A percentile compares a stretch with the other conserved stretches of the same genome.
phyloP scores from a whole-genome alignment of 192 early-diverging fungal genomes.

The Phycomyces nitens region DNA sequence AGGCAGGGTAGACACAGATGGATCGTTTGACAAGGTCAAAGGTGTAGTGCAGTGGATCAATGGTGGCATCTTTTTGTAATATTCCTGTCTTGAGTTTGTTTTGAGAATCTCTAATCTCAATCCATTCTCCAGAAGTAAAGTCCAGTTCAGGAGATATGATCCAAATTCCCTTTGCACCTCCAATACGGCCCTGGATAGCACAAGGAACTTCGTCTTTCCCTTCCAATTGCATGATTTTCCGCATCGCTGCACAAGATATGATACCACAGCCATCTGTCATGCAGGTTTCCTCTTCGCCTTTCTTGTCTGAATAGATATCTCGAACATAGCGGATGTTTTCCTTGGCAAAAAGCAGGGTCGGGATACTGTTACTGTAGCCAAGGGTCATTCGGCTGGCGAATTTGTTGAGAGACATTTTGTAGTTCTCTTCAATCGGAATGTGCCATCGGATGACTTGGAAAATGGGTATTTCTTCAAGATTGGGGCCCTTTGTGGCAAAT shows the following conservation, averaged over 20 bases:
- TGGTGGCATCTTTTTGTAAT: not conserved
- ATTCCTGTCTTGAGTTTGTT: conserved; percentile 27
- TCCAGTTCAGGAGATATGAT: conserved; percentile 20
- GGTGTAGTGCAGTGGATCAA: conserved; percentile 21
- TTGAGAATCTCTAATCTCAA: conserved; percentile 27
- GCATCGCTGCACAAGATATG: conserved; percentile 32
- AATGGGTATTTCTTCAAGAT: conserved; percentile 5
- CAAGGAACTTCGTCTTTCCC: conserved; percentile 18
- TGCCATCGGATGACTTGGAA: conserved; percentile 31
- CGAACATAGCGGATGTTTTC: conserved; percentile 16
- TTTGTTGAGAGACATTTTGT: conserved; percentile 22
- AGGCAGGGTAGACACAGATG: conserved; percentile 13
- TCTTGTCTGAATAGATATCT: conserved; percentile 16
- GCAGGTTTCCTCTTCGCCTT: conserved; percentile 10
- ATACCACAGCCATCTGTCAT: conserved; percentile 39
- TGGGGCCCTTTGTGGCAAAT: conserved; percentile 31
- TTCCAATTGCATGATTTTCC: conserved; percentile 16
- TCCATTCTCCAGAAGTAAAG: conserved; percentile 16
- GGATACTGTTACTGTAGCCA: conserved; percentile 32
- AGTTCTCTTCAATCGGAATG: conserved; percentile 27
- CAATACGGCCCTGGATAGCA: conserved; percentile 38
- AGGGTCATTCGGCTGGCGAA: conserved; percentile 31
- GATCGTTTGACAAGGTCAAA: conserved; percentile 28
- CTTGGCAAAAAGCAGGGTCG: conserved; percentile 24
- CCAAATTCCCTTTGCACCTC: conserved; percentile 37